These are phyloP conservation scores for Acacia pycnantha DNA, from an alignment of 331 rosid species.

Conservation along the genomic window DNA sequence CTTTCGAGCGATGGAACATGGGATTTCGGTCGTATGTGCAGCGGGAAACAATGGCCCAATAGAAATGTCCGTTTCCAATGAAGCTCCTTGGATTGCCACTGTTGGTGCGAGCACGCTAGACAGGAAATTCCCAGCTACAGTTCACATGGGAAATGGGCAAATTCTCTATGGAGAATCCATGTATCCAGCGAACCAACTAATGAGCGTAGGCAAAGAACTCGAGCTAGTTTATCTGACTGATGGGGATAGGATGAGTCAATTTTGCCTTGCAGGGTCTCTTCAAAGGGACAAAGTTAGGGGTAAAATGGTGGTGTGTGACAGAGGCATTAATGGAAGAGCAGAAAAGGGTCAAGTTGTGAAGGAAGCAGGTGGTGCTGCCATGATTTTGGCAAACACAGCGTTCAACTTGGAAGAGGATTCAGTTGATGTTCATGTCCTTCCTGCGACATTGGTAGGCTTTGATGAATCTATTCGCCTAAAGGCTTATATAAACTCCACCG, in stretches of 20 bases:
- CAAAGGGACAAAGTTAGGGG: constrained; percentile 69
- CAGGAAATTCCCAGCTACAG: constrained; percentile 71
- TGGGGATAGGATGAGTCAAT: constrained; percentile 57
- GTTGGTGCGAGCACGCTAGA: constrained; percentile 88
- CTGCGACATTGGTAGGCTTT: constrained; percentile 83
- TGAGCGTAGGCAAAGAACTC: constrained; percentile 42
- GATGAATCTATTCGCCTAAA: constrained; percentile 66
- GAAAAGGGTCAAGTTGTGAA: constrained; percentile 92
- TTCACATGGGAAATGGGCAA: constrained; percentile 69
- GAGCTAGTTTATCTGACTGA: constrained; percentile 62
- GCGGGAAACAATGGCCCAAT: constrained; percentile 92
- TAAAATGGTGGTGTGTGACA: constrained; percentile 83
- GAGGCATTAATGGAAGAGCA: constrained; percentile 85
- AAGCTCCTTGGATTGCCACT: constrained; percentile 96
- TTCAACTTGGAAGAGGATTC: constrained; percentile 84
- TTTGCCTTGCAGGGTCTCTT: constrained; percentile 80
- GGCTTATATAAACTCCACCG: constrained; percentile 69
- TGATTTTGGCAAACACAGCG: constrained; percentile 82
- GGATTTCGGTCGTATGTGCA: constrained; percentile 80
- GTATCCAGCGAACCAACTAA: constrained; percentile 50
- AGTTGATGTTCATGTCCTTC: constrained; percentile 91
- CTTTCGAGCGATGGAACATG: constrained; percentile 85
- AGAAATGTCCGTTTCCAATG: constrained; percentile 87
- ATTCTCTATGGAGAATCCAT: constrained; percentile 76
- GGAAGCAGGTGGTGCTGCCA: constrained; percentile 87